Evolutionary conservation across 1,139 yeast species (phyloP).

Genomic region (Nakaseomyces nivariensis): DNA sequence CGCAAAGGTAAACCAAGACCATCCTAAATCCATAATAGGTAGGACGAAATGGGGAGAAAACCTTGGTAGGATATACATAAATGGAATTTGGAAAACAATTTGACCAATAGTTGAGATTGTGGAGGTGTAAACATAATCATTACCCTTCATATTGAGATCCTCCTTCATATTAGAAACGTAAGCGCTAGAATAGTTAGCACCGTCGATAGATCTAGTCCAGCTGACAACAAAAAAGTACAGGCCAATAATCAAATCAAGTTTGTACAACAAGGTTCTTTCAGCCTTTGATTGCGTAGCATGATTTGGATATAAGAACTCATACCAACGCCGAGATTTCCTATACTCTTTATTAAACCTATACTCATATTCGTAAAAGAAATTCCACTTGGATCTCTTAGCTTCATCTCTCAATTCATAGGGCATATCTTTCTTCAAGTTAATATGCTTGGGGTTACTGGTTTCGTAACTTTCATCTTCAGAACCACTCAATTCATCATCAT

Average conservation of each 20-base stretch:
- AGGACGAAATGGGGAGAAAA: conserved; percentile 46
- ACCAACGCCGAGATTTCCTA: conserved; percentile 44
- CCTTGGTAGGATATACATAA: conserved; percentile 34
- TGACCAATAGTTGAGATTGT: conserved; percentile 51
- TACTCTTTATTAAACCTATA: conserved; percentile 40
- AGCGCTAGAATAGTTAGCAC: conserved; percentile 49
- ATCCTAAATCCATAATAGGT: conserved; percentile 49
- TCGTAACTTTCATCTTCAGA: background rate
- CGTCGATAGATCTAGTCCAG: conserved; percentile 63
- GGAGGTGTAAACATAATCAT: conserved; percentile 51
- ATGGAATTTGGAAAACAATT: conserved; percentile 46
- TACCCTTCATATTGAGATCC: conserved; percentile 49
- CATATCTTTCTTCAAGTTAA: conserved; percentile 4
- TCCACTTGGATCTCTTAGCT: conserved; percentile 53
- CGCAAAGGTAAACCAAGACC: conserved; percentile 58
- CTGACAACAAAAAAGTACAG: conserved; percentile 52
- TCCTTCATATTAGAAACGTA: conserved; percentile 57
- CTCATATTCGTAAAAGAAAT: conserved; percentile 54
- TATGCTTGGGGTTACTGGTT: background rate
- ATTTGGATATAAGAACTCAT: conserved; percentile 32
- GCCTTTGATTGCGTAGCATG: conserved; percentile 47
- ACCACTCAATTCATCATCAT: background rate
- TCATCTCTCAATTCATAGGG: conserved; percentile 37
- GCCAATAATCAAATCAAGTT: conserved; percentile 52
- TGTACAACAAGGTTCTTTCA: conserved; percentile 45